Evolutionary conservation across 2,329 filamentous ascomycete genomes (phyloP), one percentile per base, ranked within the genome.

Genomic region (Hypoxylon sp.): DNA sequence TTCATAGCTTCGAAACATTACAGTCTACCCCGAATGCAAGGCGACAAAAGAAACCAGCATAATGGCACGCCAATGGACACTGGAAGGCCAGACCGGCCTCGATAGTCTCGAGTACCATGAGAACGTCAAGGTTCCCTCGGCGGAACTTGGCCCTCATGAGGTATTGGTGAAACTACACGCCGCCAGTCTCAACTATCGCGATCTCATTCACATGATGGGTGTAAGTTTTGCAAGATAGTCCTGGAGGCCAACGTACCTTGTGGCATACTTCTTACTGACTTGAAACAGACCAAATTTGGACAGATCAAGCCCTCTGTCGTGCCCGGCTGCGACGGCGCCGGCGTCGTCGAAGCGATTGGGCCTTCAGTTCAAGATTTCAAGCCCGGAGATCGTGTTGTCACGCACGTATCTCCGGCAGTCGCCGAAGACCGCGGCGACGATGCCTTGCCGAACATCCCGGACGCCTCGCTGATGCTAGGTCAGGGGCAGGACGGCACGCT

Each of bases 381-480:
- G 6, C 48, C 58, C 8, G 60, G 74, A 48, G 79, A 83, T 69
- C 78, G 79, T 47, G 80, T 83, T 50, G 72, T 80, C 37, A 81
- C 78, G 0, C 75, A 81, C 56, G 79, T 82, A n/a, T 49, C 9
- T 75, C 77, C 29, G 75, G 78, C 33, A 46, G 74, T 75, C 3
- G 60, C 84, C 2, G 81, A 87, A 56, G 86, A 85, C 23, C 78
- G 79, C 1, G 77, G 86, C 56, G 81, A 84, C 58, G 86, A 79
- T 35, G 78, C 59, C 83, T 82, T 8, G 78, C 89, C 10, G 81
- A 88, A 2, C 72, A 75, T 56, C 75, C 79, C 47, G 85, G 86
- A 81, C 29, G 88, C 84, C 69, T 77, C 82, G 48, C 79, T 86
- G 33, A 86, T 84, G 3, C 78, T 89, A 6, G 85, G 88, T 35